Evolutionary conservation across 176 grass and related monocot genomes (phyloP), one percentile per base, ranked within the genome.

Genomic region (Hordeum marinum): DNA sequence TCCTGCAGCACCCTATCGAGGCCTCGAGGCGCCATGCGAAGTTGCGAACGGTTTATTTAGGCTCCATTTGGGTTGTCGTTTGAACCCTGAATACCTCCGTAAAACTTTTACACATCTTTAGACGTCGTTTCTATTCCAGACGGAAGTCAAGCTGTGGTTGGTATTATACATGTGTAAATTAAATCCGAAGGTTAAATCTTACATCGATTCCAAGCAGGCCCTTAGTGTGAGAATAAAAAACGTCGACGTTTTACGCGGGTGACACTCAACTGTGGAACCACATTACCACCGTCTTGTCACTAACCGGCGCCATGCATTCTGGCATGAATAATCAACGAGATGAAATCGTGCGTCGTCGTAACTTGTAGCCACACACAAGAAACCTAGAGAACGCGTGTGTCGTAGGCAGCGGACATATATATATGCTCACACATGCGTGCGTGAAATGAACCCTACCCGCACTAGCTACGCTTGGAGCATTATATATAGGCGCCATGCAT

Each of bases 381-480:
- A 67, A 45, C 75, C 76, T 54, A 66, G 42, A 75, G 75, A 58
- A 65, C 72, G 77, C 52, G 54, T 24, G 23, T 23, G 67, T 24
- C 20, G 36, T 41, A 57, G 31, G 57, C 31, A 29, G 31, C 52
- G 55, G 37, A 24, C 83, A 70, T 34, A 34, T 3, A n/a, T 29
- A 34, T 4, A 58, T 77, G 64, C 42, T 13, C 57, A 26, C 11
- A 29, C 50, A 85, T 39, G 66, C 36, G 24, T 46, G 67, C 57
- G 6, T 43, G 63, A 76, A 59, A 59, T 7, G 31, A 45, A 11
- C 45, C 2, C 50, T n/a, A 13, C 50, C 24, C 2, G 8, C 36
- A 7, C 17, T 59, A 67, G 39, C 69, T 71, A 55, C 67, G 81
- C 57, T 74, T 58, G 66, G 64, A 36, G 81, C 66, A 63, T 72